phyloP scores from a whole-genome alignment of 2,329 filamentous ascomycete genomes.

The Simplicillium sp. region DNA sequence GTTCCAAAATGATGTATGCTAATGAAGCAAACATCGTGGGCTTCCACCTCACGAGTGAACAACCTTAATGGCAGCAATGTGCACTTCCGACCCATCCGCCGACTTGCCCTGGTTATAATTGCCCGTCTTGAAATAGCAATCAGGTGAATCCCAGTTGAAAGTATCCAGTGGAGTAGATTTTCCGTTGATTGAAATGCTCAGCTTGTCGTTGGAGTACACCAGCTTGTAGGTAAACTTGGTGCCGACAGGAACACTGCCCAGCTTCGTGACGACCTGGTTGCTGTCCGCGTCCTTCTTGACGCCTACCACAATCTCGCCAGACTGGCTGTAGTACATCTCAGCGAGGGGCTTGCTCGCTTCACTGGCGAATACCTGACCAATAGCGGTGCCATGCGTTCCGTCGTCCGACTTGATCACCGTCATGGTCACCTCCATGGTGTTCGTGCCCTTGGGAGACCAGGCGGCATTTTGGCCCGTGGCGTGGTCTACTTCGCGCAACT shows the following conservation, averaged over 20 bases:
- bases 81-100: not conserved
- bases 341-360: slow-evolving; percentile 1
- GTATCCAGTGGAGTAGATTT: not conserved
- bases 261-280: slow-evolving; percentile 2
- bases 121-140: slow-evolving; percentile 1
- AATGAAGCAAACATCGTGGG: no score
- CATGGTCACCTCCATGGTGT: slow-evolving; percentile 1
- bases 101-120: slow-evolving; percentile 3
- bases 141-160: slow-evolving; percentile 2
- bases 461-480: not conserved
- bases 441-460: slow-evolving; percentile 1
- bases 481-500: not conserved
- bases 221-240: slow-evolving; percentile 1
- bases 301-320: slow-evolving; percentile 1
- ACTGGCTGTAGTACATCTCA: slow-evolving; percentile 2
- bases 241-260: slow-evolving; percentile 1
- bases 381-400: slow-evolving; percentile 1
- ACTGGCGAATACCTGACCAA: slow-evolving; percentile 2
- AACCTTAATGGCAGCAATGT: not conserved
- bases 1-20: no score
- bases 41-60: not conserved
- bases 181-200: slow-evolving; percentile 2
- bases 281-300: slow-evolving; percentile 1
- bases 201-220: not conserved
- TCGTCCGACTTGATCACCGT: slow-evolving; percentile 1